These are phyloP conservation scores for Oryza australiensis DNA, from an alignment of 176 grass and related monocot species.

Conservation along the genomic window DNA sequence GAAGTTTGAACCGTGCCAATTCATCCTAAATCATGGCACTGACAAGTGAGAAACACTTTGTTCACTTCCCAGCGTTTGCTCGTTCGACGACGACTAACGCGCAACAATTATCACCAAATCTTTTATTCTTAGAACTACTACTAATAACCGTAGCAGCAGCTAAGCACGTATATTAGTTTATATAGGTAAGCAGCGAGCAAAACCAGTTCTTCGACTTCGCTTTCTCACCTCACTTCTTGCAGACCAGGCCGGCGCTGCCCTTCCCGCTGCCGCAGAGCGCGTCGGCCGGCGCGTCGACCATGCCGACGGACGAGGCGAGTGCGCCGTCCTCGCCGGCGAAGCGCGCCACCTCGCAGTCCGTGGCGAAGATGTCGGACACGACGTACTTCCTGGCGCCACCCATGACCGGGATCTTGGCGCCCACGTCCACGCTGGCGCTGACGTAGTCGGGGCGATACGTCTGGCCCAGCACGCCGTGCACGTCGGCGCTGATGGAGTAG, in stretches of 20 bases:
- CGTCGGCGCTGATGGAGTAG: slow-evolving; percentile 44
- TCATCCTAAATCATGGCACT: not conserved
- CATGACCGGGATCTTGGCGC: slow-evolving; percentile 54
- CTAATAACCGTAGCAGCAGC: slow-evolving; percentile 27
- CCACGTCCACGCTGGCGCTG: slow-evolving; percentile 42
- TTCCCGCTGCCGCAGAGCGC: slow-evolving; percentile 43
- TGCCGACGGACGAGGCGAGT: not conserved
- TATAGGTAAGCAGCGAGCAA: not conserved
- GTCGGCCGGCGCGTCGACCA: slow-evolving; percentile 30
- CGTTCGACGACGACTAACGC: not conserved
- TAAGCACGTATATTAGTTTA: slow-evolving; percentile 10
- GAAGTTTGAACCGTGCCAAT: not conserved
- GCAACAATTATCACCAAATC: not conserved
- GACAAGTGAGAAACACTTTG: slow-evolving; percentile 14
- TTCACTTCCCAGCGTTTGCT: not conserved
- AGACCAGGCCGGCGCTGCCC: slow-evolving; percentile 47
- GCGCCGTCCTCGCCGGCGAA: slow-evolving; percentile 32
- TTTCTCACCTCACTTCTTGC: slow-evolving; percentile 48
- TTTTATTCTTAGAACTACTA: not conserved
- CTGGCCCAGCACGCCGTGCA: slow-evolving; percentile 64
- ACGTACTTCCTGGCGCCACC: slow-evolving; percentile 36
- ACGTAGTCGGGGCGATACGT: slow-evolving; percentile 47
- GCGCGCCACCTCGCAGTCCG: slow-evolving; percentile 46
- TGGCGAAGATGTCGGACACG: slow-evolving; percentile 44
- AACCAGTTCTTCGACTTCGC: not conserved